These are phyloP conservation scores for Backusella tarrabulga DNA, from an alignment of 192 early-diverging fungal species.

Conservation along the genomic window DNA sequence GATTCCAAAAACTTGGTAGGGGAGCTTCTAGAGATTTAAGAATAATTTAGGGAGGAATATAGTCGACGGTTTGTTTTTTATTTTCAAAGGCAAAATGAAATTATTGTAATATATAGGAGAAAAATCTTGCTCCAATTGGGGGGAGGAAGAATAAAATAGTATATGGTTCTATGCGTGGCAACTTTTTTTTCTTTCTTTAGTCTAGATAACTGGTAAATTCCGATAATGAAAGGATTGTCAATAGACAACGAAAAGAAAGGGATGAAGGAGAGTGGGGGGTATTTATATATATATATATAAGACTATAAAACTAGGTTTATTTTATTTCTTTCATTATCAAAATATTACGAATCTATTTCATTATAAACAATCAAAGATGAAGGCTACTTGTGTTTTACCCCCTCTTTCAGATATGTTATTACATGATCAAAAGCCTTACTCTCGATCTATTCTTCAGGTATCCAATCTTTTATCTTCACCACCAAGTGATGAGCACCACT, in stretches of 20 bases:
- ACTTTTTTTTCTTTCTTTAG: neutral
- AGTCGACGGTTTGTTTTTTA: neutral
- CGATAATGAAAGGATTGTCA: neutral
- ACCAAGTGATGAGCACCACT: neutral
- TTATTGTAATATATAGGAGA: neutral
- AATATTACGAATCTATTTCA: neutral
- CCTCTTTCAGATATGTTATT: constrained; percentile 26
- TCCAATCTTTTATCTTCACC: neutral
- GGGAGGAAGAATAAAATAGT: neutral
- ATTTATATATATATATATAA: neutral
- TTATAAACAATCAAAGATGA: neutral
- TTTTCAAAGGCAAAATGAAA: neutral
- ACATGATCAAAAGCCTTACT: neutral
- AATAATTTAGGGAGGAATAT: neutral
- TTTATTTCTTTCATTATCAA: neutral
- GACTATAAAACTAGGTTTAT: neutral
- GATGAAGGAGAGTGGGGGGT: neutral
- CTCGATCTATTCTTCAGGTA: neutral
- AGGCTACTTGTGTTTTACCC: constrained; percentile 20
- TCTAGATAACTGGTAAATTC: neutral
- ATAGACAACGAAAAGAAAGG: constrained; percentile 3
- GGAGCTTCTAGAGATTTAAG: neutral
- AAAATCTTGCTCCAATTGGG: neutral
- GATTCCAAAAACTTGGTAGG: constrained; percentile 9
- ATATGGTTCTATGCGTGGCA: neutral